phyloP scores from a whole-genome alignment of 192 early-diverging fungal species.

The Rhizophagus clarus region DNA sequence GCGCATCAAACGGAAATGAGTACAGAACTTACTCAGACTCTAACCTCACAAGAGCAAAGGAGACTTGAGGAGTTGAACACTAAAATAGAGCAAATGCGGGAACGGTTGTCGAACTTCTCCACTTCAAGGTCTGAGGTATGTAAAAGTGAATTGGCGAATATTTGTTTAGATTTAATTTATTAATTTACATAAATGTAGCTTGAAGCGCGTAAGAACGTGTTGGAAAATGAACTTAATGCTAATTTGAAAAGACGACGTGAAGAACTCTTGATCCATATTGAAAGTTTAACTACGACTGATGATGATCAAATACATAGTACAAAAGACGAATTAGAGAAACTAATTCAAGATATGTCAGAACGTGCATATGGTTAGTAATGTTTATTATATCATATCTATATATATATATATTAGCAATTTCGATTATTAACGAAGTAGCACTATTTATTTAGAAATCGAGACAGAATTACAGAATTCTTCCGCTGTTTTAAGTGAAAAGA shows the following conservation, averaged over 20 bases:
- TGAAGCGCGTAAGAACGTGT: constrained; percentile 67
- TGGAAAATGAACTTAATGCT: constrained; percentile 72
- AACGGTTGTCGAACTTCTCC: constrained; percentile 56
- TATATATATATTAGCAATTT: not conserved
- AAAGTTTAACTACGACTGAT: constrained; percentile 49
- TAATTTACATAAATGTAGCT: constrained; percentile 45
- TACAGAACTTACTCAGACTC: constrained; percentile 55
- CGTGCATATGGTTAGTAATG: constrained; percentile 38
- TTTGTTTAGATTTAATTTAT: constrained; percentile 26
- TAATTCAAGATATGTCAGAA: constrained; percentile 41
- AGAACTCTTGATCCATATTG: constrained; percentile 67
- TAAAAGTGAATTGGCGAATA: not conserved
- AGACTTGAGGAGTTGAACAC: constrained; percentile 50
- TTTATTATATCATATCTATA: no score
- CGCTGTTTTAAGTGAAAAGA: constrained; percentile 34
- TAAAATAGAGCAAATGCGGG: constrained; percentile 59
- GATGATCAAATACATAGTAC: constrained; percentile 36
- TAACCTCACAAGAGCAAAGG: constrained; percentile 58
- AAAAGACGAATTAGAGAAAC: constrained; percentile 37
- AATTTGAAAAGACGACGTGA: constrained; percentile 70
- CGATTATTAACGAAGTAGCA: not conserved
- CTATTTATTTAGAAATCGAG: constrained; percentile 42
- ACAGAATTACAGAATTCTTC: constrained; percentile 32
- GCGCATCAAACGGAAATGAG: constrained; percentile 62
- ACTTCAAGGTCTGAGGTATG: constrained; percentile 56